Evolutionary conservation across 1,284 basidiomycete genomes (phyloP).

Genomic region (Athelia psychrophila): DNA sequence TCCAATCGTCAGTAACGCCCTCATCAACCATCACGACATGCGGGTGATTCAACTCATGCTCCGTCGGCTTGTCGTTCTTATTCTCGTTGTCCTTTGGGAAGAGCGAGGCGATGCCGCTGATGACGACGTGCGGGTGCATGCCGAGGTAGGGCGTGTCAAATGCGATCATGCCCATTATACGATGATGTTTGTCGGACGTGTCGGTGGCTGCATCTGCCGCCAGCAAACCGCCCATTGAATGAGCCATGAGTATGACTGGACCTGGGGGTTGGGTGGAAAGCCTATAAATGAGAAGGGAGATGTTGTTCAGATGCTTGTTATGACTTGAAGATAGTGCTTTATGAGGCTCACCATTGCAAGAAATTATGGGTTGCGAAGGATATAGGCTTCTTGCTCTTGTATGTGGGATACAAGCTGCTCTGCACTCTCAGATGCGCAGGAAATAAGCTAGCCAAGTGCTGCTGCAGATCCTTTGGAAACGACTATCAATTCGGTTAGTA

Average conservation of each 20-base stretch:
- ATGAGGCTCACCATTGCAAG: constrained; percentile 47
- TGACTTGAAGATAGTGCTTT: neutral
- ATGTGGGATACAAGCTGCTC: constrained; percentile 53
- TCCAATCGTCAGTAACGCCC: constrained; percentile 47
- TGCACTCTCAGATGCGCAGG: constrained; percentile 33
- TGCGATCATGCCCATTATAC: constrained; percentile 50
- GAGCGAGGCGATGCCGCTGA: constrained; percentile 52
- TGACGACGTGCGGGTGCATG: constrained; percentile 58
- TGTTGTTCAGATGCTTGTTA: constrained; percentile 1
- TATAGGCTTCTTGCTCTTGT: constrained; percentile 50
- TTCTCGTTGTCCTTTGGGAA: constrained; percentile 35
- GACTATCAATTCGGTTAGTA: no score
- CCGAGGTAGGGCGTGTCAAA: constrained; percentile 58
- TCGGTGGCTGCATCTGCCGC: constrained; percentile 51
- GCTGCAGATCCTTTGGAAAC: constrained; percentile 51
- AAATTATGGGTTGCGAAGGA: constrained; percentile 46
- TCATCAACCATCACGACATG: constrained; percentile 41
- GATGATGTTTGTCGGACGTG: constrained; percentile 33
- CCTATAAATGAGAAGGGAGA: constrained; percentile 36
- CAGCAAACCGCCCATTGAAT: constrained; percentile 58
- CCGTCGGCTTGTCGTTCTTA: constrained; percentile 23
- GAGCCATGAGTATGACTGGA: constrained; percentile 50
- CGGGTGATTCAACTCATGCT: constrained; percentile 41
- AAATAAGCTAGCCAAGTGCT: constrained; percentile 32
- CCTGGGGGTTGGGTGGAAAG: constrained; percentile 49